phyloP scores from a whole-genome alignment of 257 asterid species.

The Schizonepeta tenuifolia region DNA sequence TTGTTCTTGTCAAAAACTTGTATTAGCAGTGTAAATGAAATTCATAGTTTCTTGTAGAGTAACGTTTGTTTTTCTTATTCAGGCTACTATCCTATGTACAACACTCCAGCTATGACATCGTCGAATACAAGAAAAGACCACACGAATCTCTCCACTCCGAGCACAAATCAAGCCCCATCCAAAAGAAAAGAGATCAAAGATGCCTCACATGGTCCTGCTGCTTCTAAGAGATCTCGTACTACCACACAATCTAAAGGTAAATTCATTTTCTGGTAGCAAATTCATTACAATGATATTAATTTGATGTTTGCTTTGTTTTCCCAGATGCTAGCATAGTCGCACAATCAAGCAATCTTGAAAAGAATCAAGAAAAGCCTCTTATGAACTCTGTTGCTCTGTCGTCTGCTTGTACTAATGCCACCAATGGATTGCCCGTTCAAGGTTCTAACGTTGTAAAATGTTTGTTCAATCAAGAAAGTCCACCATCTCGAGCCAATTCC shows the following conservation, averaged over 20 bases:
- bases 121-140: conserved; percentile 34
- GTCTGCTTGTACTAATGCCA: conserved; percentile 31
- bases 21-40: not conserved
- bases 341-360: conserved; percentile 40
- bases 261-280: not conserved
- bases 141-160: conserved; percentile 50
- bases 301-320: not conserved
- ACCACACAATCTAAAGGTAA: conserved; percentile 57
- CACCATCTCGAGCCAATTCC: conserved; percentile 59
- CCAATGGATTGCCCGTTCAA: conserved; percentile 45
- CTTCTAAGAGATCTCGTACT: conserved; percentile 61
- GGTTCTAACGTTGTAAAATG: conserved; percentile 79
- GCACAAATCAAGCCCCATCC: conserved; percentile 35
- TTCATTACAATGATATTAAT: conserved; percentile 13
- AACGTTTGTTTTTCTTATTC: conserved; percentile 26
- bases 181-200: conserved; percentile 64
- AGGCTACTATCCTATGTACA: conserved; percentile 57
- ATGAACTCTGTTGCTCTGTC: conserved; percentile 39
- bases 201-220: conserved; percentile 36
- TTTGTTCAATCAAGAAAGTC: conserved; percentile 68
- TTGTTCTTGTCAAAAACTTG: not conserved
- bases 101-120: conserved; percentile 50
- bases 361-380: conserved; percentile 34
- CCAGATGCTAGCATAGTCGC: conserved; percentile 44
- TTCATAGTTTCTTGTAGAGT: not conserved